phyloP scores from a whole-genome alignment of 441 rosid genomes.

The Adansonia gregorii region DNA sequence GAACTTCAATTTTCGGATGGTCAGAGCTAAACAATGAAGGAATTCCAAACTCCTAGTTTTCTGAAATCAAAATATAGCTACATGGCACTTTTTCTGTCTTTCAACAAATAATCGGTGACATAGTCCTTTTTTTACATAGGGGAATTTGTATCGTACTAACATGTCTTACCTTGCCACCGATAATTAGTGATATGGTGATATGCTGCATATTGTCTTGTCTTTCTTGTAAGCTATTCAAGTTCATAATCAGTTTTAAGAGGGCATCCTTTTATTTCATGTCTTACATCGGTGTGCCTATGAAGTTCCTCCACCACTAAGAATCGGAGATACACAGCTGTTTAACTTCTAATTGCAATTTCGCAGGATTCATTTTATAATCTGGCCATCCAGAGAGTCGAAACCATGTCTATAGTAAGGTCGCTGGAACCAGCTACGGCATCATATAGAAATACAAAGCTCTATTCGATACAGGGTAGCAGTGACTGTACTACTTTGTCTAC shows the following conservation, averaged over 20 bases:
- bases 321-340: not conserved
- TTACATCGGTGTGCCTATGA: not conserved
- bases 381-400: conserved; percentile 33
- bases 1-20: not conserved
- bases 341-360: conserved; percentile 13
- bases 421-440: conserved; percentile 58
- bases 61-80: not conserved
- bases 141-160: not conserved
- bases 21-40: not conserved
- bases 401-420: conserved; percentile 76
- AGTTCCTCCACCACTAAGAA: not conserved
- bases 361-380: conserved; percentile 31
- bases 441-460: conserved; percentile 61
- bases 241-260: not conserved
- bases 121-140: not conserved
- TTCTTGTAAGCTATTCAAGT: conserved; percentile 9
- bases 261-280: not conserved
- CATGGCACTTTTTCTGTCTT: not conserved
- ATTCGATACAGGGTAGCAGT: conserved; percentile 54
- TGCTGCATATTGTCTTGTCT: not conserved
- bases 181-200: not conserved
- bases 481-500: conserved; percentile 45
- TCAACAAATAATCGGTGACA: not conserved
- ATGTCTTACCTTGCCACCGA: not conserved
- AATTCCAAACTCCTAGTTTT: not conserved